phyloP scores from a whole-genome alignment of 1,139 yeast species.

The Oligophagozyma castellii region DNA sequence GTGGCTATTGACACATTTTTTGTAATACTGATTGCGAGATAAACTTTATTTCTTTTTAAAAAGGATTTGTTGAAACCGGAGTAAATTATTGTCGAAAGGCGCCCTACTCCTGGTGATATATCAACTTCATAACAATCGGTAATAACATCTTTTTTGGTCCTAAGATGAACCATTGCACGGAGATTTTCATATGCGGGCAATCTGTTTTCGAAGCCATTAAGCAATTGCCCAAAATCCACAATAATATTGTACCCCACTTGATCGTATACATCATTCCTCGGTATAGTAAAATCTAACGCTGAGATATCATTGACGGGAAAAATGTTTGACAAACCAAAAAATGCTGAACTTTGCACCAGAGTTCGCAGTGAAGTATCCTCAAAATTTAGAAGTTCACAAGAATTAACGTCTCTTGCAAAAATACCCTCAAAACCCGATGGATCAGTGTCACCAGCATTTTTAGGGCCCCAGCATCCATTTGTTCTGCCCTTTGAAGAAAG shows the following conservation, averaged over 20 bases:
- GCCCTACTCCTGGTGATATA: slow-evolving; percentile 43
- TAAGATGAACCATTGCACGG: slow-evolving; percentile 59
- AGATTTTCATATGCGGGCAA: slow-evolving; percentile 53
- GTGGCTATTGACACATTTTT: slow-evolving; percentile 36
- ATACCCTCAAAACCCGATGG: slow-evolving; percentile 67
- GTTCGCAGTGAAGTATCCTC: slow-evolving; percentile 35
- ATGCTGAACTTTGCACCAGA: slow-evolving; percentile 55
- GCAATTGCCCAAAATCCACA: slow-evolving; percentile 66
- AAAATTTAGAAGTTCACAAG: slow-evolving; percentile 50
- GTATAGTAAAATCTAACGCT: slow-evolving; percentile 29
- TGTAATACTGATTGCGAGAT: slow-evolving; percentile 53
- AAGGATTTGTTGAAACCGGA: slow-evolving; percentile 65
- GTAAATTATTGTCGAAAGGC: slow-evolving; percentile 67
- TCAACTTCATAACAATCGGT: slow-evolving; percentile 74
- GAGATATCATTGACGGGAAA: slow-evolving; percentile 40
- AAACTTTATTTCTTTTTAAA: slow-evolving; percentile 46
- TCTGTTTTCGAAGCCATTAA: slow-evolving; percentile 27
- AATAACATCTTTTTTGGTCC: slow-evolving; percentile 50
- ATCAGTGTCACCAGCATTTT: slow-evolving; percentile 39
- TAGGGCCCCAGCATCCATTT: slow-evolving; percentile 19
- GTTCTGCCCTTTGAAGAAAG: slow-evolving; percentile 32
- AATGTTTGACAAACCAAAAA: slow-evolving; percentile 60
- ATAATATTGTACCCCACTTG: slow-evolving; percentile 54
- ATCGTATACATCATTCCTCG: slow-evolving; percentile 33
- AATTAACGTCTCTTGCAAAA: slow-evolving; percentile 43